Percentiles rank a stretch among this genome's conserved stretches.
Evolutionary conservation across 78 protist species (phyloP).

Genomic region (Dictyostelium firmibasis): DNA sequence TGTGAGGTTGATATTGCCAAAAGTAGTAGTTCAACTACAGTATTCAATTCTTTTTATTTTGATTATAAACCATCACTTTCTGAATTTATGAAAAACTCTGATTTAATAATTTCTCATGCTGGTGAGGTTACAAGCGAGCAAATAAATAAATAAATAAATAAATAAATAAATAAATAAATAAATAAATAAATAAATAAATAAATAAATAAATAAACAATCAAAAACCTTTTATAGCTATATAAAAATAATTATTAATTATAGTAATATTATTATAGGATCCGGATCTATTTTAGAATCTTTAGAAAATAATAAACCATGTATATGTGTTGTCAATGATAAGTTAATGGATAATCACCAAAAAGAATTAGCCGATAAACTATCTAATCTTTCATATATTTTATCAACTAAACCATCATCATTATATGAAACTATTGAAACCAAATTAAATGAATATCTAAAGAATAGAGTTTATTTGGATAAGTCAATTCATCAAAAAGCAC

Average conservation of each 20-base stretch:
- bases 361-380: constrained; percentile 64
- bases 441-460: neutral
- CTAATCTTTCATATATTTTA: neutral
- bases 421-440: neutral
- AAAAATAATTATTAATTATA: neutral
- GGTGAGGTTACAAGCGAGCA: too few species aligned
- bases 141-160: too few species aligned
- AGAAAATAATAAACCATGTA: constrained; percentile 49
- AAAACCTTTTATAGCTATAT: too few species aligned
- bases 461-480: neutral
- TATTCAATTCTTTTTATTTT: constrained; percentile 4
- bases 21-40: neutral
- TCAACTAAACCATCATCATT: neutral
- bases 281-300: constrained; percentile 65
- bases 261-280: constrained; percentile 3
- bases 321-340: constrained; percentile 52
- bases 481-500: neutral
- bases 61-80: constrained; percentile 29
- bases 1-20: neutral
- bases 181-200: too few species aligned
- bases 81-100: constrained; percentile 20
- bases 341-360: constrained; percentile 83
- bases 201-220: too few species aligned
- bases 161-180: too few species aligned
- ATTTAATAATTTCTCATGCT: constrained; percentile 52